phyloP scores from a whole-genome alignment of 768 basidiomycete genomes.

The Crassisporium funariophilum region DNA sequence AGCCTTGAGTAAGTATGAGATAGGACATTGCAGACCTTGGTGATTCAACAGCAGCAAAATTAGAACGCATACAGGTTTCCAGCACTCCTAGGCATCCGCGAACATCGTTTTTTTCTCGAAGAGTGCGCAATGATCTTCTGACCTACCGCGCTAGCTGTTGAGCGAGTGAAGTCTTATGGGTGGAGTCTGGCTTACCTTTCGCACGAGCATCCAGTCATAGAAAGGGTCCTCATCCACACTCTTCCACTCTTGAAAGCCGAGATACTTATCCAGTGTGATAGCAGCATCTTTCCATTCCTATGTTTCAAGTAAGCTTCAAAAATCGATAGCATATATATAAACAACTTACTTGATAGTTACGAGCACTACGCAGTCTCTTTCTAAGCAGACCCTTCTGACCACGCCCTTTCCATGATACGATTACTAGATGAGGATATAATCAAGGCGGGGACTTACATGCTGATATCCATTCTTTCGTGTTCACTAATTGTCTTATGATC shows the following conservation, averaged over 20 bases:
- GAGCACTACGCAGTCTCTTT: constrained; percentile 71
- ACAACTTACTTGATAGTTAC: constrained; percentile 65
- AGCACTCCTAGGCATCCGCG: constrained; percentile 87
- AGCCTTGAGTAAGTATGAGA: not conserved
- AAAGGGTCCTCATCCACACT: constrained; percentile 81
- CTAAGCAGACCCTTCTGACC: constrained; percentile 82
- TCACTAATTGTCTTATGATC: constrained; percentile 87
- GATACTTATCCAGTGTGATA: constrained; percentile 71
- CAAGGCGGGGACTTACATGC: constrained; percentile 60
- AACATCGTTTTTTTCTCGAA: constrained; percentile 79
- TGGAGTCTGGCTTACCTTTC: constrained; percentile 50
- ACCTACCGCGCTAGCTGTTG: constrained; percentile 49
- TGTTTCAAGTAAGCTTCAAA: not conserved
- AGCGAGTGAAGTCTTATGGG: not conserved
- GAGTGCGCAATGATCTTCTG: constrained; percentile 64
- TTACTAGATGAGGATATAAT: constrained; percentile 17
- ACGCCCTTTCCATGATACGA: constrained; percentile 58
- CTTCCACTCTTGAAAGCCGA: constrained; percentile 93
- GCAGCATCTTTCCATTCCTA: constrained; percentile 92
- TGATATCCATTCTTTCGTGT: constrained; percentile 89
- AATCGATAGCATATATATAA: not conserved
- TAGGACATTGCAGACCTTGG: constrained; percentile 47
- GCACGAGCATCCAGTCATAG: constrained; percentile 89
- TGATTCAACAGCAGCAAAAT: constrained; percentile 93
- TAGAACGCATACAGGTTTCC: constrained; percentile 86